Base-by-base conservation (phyloP, 768 basidiomycete genomes). In the Hydnomerulius pinastri region DNA sequence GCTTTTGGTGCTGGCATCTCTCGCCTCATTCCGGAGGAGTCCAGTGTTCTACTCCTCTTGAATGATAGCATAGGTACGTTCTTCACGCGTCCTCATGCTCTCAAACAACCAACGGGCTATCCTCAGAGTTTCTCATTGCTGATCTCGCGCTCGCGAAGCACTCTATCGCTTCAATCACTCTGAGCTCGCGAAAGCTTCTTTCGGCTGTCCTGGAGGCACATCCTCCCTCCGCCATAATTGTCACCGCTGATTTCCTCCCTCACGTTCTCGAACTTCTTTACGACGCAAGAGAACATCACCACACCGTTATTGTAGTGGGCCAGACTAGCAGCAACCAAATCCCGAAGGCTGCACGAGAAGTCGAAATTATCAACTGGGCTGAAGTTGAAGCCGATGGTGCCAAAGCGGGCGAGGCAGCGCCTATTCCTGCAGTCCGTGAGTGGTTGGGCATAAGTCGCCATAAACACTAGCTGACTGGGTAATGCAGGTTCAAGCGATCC, bases 101-200 rank as follows among this genome's bases (percentile, higher is more conserved):
- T 32, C 25, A 12, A 48, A 20, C 6, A 5, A 51, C 52, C 20
- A 20, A 28, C 39, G 30, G 20, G 25, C 50, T 18, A 25, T 23
- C 21, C 39, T 25, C 60, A 90, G 91, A 88, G 70, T 94, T 88
- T 64, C 60, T 92, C 60, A 80, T 93, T 39, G 75, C 82, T 24
- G 91, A 93, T 70, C 76, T 94, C 23, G 90, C 90, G 1, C 76
- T 94, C 36, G 83, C 86, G 2, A 79, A 81, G 6, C 78, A 83
- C 54, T 85, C 83, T 9, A 81, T 90, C 48, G 74, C 78, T 2
- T 87, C 89, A 0, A 75, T 85, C 62, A 92, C 84, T 6, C 71
- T 87, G 48, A 72, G 78, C 45, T 82, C 83, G 0, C 70, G 77
- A 20, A 76, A 72, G 12, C 69, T 95, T 15, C 79, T 97, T 33